Conservation (phyloP, 192 early-diverging fungal species). For the Gamsiella multidivaricata region DNA sequence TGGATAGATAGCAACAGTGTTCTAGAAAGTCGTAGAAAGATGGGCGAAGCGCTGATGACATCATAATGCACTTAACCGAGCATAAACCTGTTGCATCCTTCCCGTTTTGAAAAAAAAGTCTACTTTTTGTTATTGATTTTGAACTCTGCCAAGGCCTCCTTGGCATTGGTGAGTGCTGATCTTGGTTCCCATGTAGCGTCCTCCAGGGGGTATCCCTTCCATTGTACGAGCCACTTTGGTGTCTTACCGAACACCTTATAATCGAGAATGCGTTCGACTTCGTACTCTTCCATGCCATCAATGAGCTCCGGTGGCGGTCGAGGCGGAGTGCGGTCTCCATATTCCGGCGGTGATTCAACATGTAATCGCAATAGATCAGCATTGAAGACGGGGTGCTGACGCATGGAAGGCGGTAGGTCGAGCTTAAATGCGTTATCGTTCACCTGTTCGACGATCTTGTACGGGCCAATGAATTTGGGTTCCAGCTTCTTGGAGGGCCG, state of each 20-base stretch:
- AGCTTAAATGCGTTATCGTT: slow-evolving; percentile 3
- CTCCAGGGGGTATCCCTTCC: neutral
- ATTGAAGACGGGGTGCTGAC: slow-evolving; percentile 1
- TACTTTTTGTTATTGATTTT: neutral
- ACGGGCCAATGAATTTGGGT: too few relatives aligned
- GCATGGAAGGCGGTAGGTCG: neutral
- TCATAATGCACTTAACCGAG: too few relatives aligned
- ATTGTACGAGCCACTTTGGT: too few relatives aligned
- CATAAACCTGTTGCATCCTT: slow-evolving; percentile 9
- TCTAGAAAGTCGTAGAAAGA: too few relatives aligned
- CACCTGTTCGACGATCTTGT: too few relatives aligned
- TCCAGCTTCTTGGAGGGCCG: too few relatives aligned
- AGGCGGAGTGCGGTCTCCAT: neutral
- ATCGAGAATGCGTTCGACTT: neutral
- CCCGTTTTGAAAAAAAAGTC: slow-evolving; percentile 4
- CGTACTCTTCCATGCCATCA: slow-evolving; percentile 1
- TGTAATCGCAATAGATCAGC: neutral
- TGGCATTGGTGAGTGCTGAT: neutral
- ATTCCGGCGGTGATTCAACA: neutral
- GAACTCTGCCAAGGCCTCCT: neutral
- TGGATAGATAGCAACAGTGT: too few relatives aligned
- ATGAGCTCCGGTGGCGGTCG: neutral
- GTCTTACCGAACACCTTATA: neutral
- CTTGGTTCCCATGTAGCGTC: neutral
- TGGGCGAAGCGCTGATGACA: too few relatives aligned